A percentile compares a stretch with the other conserved stretches of the same genome.
Evolutionary conservation across 768 basidiomycete species (phyloP).

Genomic region (Termitomyces eurrhizus): DNA sequence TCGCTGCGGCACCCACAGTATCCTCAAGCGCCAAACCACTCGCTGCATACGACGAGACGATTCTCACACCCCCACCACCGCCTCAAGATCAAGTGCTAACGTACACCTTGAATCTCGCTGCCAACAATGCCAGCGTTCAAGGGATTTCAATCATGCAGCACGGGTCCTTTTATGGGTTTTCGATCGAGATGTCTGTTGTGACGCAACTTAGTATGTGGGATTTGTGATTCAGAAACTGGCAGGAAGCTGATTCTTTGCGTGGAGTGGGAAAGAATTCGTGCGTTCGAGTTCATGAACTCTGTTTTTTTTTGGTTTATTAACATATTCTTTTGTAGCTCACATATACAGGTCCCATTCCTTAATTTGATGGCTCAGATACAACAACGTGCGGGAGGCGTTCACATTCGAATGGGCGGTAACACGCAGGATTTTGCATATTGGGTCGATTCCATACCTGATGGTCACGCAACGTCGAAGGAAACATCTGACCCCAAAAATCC

Average conservation of each 20-base stretch:
- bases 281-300: not conserved
- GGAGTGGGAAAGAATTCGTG: conserved; percentile 2
- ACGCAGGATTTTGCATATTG: conserved; percentile 52
- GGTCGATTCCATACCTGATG: conserved; percentile 36
- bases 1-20: conserved; percentile 16
- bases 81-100: conserved; percentile 39
- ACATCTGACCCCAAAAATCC: conserved; percentile 24
- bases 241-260: not conserved
- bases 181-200: conserved; percentile 71
- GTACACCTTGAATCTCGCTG: conserved; percentile 42
- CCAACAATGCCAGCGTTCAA: conserved; percentile 25
- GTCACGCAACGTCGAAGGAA: conserved; percentile 41
- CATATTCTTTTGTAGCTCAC: not conserved
- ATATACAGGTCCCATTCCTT: conserved; percentile 45
- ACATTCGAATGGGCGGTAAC: conserved; percentile 65
- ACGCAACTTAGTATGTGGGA: conserved; percentile 50
- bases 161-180: conserved; percentile 69
- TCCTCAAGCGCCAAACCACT: conserved; percentile 26
- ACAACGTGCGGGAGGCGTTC: conserved; percentile 50
- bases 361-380: conserved; percentile 61
- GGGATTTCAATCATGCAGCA: conserved; percentile 35
- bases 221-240: not conserved
- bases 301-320: too few relatives aligned
- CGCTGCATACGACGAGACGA: conserved; percentile 51
- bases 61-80: conserved; percentile 45